Conservation (phyloP, 2,329 filamentous ascomycete species). For the Colletotrichum eremochloae region DNA sequence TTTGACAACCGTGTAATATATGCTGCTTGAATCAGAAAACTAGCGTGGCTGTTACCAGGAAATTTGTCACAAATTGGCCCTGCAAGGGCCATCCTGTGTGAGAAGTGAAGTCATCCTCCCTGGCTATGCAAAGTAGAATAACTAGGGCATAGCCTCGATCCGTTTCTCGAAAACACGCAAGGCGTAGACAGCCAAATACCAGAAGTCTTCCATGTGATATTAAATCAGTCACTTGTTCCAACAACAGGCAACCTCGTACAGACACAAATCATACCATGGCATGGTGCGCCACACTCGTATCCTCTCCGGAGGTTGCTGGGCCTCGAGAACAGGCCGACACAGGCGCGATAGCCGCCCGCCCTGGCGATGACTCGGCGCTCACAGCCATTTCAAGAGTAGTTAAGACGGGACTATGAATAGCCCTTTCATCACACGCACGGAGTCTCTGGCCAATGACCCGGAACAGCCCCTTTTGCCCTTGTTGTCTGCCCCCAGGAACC, state of each 20-base stretch:
- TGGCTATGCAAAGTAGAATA: background rate
- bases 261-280: background rate
- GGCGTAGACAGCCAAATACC: background rate
- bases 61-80: background rate
- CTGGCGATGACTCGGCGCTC: background rate
- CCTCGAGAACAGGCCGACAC: background rate
- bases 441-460: background rate
- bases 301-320: background rate
- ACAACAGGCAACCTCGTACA: background rate
- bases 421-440: background rate
- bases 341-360: slow-evolving; percentile 14
- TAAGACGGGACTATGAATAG: slow-evolving; percentile 5
- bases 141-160: background rate
- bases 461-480: slow-evolving; percentile 20
- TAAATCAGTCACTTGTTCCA: background rate
- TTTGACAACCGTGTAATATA: background rate
- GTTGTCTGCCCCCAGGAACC: slow-evolving; percentile 7
- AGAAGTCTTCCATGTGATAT: slow-evolving; percentile 1
- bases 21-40: background rate
- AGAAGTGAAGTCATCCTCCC: background rate
- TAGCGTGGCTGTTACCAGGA: background rate
- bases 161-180: background rate
- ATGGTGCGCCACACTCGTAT: background rate
- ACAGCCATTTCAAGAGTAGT: background rate
- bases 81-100: background rate